Conservation (phyloP, 164 flowering plant species). For the Chloranthus sessilifolius region DNA sequence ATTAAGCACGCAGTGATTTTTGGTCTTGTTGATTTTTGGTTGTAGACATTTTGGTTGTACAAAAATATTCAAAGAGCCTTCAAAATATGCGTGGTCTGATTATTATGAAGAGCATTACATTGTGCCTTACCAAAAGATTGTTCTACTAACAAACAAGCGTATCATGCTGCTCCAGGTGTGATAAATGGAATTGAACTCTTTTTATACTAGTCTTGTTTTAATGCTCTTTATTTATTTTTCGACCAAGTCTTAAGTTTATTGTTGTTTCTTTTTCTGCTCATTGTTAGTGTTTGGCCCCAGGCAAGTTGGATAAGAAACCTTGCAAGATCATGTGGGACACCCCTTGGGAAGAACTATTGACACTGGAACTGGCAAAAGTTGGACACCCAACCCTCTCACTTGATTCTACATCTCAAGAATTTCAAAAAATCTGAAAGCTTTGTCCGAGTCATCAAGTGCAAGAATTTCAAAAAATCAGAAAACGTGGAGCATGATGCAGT, state of each 20-base stretch:
- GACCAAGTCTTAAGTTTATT: not conserved
- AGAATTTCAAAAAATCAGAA: too few species aligned
- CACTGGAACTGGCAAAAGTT: constrained; percentile 86
- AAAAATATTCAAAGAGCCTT: constrained; percentile 94
- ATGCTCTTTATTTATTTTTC: too few species aligned
- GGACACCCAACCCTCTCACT: constrained; percentile 71
- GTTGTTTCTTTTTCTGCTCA: constrained; percentile 5
- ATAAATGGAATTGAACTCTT: not conserved
- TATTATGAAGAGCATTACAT: constrained; percentile 80
- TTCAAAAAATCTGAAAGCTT: constrained; percentile 73
- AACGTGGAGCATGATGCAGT: too few species aligned
- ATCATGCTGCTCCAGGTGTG: constrained; percentile 89
- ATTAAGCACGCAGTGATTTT: too few species aligned
- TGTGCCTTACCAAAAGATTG: constrained; percentile 65
- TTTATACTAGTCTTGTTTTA: too few species aligned
- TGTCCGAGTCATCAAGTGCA: constrained; percentile 78
- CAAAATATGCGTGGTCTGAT: constrained; percentile 93
- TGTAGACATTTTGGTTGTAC: constrained; percentile 88
- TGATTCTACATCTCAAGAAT: constrained; percentile 81
- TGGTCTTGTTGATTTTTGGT: too few species aligned
- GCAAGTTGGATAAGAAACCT: constrained; percentile 83
- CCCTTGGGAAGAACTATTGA: constrained; percentile 89
- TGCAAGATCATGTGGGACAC: constrained; percentile 97
- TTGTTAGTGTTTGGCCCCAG: constrained; percentile 57
- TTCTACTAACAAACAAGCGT: constrained; percentile 73